Base-by-base conservation (phyloP, 345 rosid species). In the Capsella bursapastoris region DNA sequence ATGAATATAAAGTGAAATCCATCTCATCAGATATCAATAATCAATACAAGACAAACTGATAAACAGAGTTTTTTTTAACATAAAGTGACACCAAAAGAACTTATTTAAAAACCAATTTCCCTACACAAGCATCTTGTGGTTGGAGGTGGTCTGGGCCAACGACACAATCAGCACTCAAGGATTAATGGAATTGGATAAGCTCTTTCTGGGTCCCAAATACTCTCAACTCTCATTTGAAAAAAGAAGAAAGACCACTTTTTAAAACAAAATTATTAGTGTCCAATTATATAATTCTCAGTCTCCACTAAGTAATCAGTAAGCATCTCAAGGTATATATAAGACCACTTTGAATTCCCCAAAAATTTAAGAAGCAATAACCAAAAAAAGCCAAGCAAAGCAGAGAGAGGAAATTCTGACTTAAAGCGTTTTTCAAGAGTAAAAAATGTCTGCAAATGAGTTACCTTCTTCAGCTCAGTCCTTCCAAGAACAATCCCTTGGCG, bases 391-490 rank as follows among this genome's bases (percentile, higher is more conserved):
- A 75, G 47, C 49, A 52, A 68, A 70, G 16, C 47, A 65, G n/a
- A 71, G 49, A 64, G 47, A 65, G 50, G n/a, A 55, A 4, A 75
- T 13, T 68, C 53, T 60, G 32, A 27, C 41, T 7, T 32, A 16
- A 74, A 66, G 16, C 53, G 40, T 58, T 27, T 57, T 4, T 48
- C 25, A 60, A 53, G 40, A 52, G 25, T 51, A 35, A 56, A 48
- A 48, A 7, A 77, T 71, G 80, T 64, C 48, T 57, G 6, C 55
- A 71, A 49, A 49, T 49, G 48, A 64, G 3, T 65, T 77, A 57
- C 72, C 82, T 75, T 27, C 71, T 32, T 27, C 82, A 81, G 35
- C 78, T 50, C 74, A 50, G 67, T 51, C 41, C 57, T 49, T 71
- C 59, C 71, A 77, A 34, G 77, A 74, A 37, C 73, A 77, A 8